These are phyloP conservation scores for Leishmania turanica DNA, from an alignment of 208 protist genomes.

Conservation along the genomic window DNA sequence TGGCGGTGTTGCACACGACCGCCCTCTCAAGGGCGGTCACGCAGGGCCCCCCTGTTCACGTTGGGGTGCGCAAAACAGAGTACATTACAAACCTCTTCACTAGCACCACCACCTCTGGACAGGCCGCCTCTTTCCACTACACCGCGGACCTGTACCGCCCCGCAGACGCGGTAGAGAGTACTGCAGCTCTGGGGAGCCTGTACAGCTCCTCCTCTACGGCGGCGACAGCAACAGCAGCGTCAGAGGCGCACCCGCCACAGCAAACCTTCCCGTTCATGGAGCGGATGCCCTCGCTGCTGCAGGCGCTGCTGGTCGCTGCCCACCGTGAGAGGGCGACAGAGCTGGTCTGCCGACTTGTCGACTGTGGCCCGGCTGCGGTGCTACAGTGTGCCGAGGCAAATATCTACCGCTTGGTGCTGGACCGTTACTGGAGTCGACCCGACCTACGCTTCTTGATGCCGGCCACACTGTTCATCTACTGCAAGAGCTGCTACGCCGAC, in stretches of 20 bases:
- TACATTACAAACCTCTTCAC: slow-evolving; percentile 36
- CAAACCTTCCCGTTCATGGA: slow-evolving; percentile 69
- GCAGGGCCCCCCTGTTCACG: slow-evolving; percentile 12
- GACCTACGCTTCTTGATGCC: slow-evolving; percentile 81
- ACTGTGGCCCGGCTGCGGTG: slow-evolving; percentile 71
- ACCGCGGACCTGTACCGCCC: slow-evolving; percentile 5
- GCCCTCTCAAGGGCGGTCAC: slow-evolving; percentile 6
- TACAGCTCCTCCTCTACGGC: slow-evolving; percentile 1
- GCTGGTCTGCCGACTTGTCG: slow-evolving; percentile 80
- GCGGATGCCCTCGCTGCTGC: slow-evolving; percentile 77
- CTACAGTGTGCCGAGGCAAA: slow-evolving; percentile 82
- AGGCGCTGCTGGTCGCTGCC: slow-evolving; percentile 71
- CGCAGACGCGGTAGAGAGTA: background rate
- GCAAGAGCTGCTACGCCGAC: slow-evolving; percentile 85
- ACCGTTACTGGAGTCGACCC: slow-evolving; percentile 75
- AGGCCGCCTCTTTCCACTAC: slow-evolving; percentile 33
- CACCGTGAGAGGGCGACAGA: slow-evolving; percentile 80
- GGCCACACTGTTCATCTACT: slow-evolving; percentile 83
- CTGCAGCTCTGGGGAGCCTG: background rate
- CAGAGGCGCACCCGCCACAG: slow-evolving; percentile 5
- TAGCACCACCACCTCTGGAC: slow-evolving; percentile 19
- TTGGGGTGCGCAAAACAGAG: slow-evolving; percentile 26
- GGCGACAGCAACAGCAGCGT: background rate
- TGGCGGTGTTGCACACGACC: background rate
- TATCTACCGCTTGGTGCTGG: slow-evolving; percentile 74